These are phyloP conservation scores for Xanthoconium stramineum DNA, from an alignment of 768 basidiomycete genomes.

Conservation along the genomic window DNA sequence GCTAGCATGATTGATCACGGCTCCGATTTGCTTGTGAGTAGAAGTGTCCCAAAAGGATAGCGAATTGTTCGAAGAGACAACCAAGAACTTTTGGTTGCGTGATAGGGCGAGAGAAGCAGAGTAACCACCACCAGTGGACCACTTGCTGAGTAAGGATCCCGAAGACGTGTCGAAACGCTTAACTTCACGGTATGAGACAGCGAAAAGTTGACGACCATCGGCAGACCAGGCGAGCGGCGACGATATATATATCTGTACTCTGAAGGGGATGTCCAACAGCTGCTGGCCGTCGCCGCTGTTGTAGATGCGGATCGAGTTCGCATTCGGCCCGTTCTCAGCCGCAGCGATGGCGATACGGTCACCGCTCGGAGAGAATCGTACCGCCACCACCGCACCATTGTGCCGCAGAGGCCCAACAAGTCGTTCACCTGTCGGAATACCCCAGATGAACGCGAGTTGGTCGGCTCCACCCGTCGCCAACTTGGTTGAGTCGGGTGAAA, in stretches of 20 bases:
- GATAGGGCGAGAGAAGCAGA: background rate
- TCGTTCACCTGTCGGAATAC: background rate
- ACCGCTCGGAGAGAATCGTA: constrained; percentile 3
- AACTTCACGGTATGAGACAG: background rate
- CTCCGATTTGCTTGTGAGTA: background rate
- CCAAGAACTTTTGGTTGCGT: background rate
- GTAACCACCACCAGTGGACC: background rate
- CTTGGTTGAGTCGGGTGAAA: background rate
- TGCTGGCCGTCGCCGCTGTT: background rate
- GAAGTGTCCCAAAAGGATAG: background rate
- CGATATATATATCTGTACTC: background rate
- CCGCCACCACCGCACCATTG: background rate
- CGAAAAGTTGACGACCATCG: background rate
- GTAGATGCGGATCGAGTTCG: background rate
- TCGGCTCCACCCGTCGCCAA: background rate
- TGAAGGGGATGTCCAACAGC: background rate
- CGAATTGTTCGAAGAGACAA: background rate
- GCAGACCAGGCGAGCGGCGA: background rate
- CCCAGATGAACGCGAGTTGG: background rate
- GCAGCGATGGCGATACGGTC: background rate
- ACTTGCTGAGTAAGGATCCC: background rate
- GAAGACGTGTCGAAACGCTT: background rate
- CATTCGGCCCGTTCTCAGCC: background rate
- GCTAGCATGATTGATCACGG: no score
- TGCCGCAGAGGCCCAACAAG: background rate